Base-by-base conservation (phyloP, 139 green algal genomes). In the Haematococcus sp. region DNA sequence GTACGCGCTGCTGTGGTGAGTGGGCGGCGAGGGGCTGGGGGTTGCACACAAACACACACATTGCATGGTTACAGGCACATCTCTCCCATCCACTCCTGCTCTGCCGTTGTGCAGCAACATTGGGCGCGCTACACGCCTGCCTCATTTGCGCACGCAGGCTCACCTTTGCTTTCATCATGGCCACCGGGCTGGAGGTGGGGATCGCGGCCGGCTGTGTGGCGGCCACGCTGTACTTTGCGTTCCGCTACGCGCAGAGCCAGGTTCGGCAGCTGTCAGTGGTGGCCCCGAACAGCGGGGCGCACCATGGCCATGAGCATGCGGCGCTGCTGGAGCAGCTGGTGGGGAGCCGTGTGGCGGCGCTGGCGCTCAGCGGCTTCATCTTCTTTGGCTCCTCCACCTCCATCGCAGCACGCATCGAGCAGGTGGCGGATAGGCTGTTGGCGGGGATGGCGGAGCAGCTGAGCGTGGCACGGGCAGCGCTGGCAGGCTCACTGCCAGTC, bases 331-430 rank as follows among this genome's bases (percentile, higher is more conserved):
- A 79, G 16, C 17, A 31, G 15, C 40, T 83, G 72, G 46, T 82
- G 54, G 31, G 51, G 0, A 33, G 56, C 4, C 83, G 81, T 61
- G 73, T 88, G 46, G 86, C 76, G 3, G 81, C 86, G 9, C 75
- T 91, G 25, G 60, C 76, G 2, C 76, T 94, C n/a, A 71, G 66
- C 4, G 92, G 92, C 32, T 97, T 91, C 79, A 78, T 95, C 17
- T 97, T 97, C 84, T 97, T 97, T 68, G 92, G 91, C 16, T 79
- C 34, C 61, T 84, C 69, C 30, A 86, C 90, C 15, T 76, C 79
- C 0, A 81, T 95, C 44, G 75, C 73, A 4, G 76, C 85, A 33
- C 75, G 84, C 59, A 84, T 93, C 49, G 44, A 81, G 58, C 27
- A 81, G 64, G 60, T 81, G 44, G 55, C 60, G 23, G 63, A 46